phyloP scores from a whole-genome alignment of 331 rosid genomes.

The Acacia pycnantha region DNA sequence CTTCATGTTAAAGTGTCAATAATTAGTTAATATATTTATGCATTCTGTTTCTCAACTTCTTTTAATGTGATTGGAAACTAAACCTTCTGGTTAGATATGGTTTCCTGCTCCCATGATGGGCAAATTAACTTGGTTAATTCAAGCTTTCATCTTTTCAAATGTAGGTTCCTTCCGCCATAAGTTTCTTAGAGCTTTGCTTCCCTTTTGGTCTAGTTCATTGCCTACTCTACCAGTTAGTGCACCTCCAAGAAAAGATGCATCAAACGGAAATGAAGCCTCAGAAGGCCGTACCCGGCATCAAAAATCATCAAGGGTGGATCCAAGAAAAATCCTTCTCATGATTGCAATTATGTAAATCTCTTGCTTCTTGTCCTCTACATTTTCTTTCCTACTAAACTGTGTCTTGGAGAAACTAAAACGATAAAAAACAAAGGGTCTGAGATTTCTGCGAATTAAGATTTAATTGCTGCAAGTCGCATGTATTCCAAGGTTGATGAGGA shows the following conservation, averaged over 20 bases:
- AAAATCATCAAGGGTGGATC: conserved; percentile 92
- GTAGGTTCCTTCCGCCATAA: conserved; percentile 90
- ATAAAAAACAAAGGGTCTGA: conserved; percentile 9
- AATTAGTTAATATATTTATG: background rate
- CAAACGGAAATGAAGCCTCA: conserved; percentile 51
- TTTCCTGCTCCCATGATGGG: too few relatives aligned
- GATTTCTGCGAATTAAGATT: background rate
- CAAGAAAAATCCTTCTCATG: conserved; percentile 89
- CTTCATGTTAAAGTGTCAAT: background rate
- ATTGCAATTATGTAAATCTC: conserved; percentile 84
- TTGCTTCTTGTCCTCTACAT: conserved; percentile 23
- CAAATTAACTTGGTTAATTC: background rate
- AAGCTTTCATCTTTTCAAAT: conserved; percentile 29
- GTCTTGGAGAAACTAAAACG: background rate
- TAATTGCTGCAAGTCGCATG: conserved; percentile 12
- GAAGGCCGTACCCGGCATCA: conserved; percentile 83
- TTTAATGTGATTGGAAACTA: background rate
- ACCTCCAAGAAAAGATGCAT: conserved; percentile 73
- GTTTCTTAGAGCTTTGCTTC: conserved; percentile 90
- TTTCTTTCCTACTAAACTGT: background rate
- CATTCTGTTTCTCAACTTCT: background rate
- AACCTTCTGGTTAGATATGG: background rate
- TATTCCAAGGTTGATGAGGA: background rate
- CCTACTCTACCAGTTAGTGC: conserved; percentile 96
- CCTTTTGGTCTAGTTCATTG: conserved; percentile 91